Base-by-base conservation (phyloP, 2,329 filamentous ascomycete genomes). In the Fusarium phyllophilum region DNA sequence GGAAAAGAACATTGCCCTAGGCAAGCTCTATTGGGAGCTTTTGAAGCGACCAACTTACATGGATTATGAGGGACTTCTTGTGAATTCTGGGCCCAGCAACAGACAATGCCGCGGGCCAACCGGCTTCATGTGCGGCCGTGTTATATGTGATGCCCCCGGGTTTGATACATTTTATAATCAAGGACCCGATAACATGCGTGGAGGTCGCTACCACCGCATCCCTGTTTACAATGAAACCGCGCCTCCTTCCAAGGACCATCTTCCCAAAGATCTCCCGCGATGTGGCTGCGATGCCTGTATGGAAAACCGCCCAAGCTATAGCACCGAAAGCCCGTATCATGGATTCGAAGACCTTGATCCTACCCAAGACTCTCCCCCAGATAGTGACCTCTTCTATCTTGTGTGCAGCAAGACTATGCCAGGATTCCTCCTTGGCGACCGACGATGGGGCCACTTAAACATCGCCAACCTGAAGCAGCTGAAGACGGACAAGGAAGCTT, bases 1-100 rank as follows among this genome's bases (percentile, higher is more conserved):
- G 11, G 78, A 83, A 68, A 82, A 81, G 73, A 82, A 83, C 55
- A 79, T 86, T 60, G 76, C 76, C 31, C 78, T 86, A 17, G 86
- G 86, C 14, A 84, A 80, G 75, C 54, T 81, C n/a, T 85, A 83
- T 78, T 88, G 86, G 86, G 83, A 86, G 22, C 81, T 88, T 12
- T 79, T 84, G 31, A 83, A 86, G 72, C 79, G 80, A 15, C 85
- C 85, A 2, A 82, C 79, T 1, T 86, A 86, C 67, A 86, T 84
- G 81, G 81, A 85, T 12, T 86, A 87, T 24, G 82, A 86, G 17
- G 85, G 85, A 8, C 77, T 78, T 24, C 77, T 86, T 10, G 82
- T 83, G 33, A 80, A 80, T 54, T 79, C 76, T 8, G 74, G 77
- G 6, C 71, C 70, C 1, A 75, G 72, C 12, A 78, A 75, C 54